Conservation (phyloP, 2,329 filamentous ascomycete genomes). For the Fusarium sp. region DNA sequence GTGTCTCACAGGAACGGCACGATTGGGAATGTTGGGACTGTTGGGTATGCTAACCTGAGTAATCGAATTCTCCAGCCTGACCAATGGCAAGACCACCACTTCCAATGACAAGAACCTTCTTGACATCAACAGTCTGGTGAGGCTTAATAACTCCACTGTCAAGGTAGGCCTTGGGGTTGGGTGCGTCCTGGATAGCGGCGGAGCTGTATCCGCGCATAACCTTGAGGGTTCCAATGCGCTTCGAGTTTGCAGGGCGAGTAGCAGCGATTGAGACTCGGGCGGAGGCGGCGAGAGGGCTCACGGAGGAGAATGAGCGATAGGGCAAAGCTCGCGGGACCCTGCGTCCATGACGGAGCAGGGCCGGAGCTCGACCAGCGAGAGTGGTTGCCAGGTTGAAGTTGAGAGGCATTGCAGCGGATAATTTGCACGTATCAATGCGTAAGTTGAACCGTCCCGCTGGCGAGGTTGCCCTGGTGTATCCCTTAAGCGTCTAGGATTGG, state of each 20-base stretch:
- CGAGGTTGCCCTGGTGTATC: conserved; percentile 51
- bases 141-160: conserved; percentile 89
- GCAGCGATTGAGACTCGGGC: conserved; percentile 46
- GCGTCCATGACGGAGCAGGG: conserved; percentile 68
- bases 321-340: conserved; percentile 62
- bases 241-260: conserved; percentile 53
- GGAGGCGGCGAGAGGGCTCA: conserved; percentile 49
- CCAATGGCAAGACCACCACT: conserved; percentile 96
- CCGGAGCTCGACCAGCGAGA: conserved; percentile 70
- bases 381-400: conserved; percentile 57
- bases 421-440: conserved; percentile 54
- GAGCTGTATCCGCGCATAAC: conserved; percentile 59
- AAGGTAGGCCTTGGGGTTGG: conserved; percentile 88
- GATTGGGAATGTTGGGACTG: not conserved
- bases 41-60: conserved; percentile 79
- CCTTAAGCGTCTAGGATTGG: conserved; percentile 50
- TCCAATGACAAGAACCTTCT: conserved; percentile 97
- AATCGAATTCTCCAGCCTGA: conserved; percentile 98
- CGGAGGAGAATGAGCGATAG: conserved; percentile 60
- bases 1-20: not conserved
- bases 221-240: conserved; percentile 64
- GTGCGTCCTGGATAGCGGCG: conserved; percentile 73
- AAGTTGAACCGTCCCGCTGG: conserved; percentile 54
- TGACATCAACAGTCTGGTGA: conserved; percentile 85
- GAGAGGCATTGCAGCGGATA: conserved; percentile 56